Evolutionary conservation across 1,139 yeast species (phyloP), one percentile per base, ranked within the genome.

Genomic region (Casaregolazyma suthepensis): DNA sequence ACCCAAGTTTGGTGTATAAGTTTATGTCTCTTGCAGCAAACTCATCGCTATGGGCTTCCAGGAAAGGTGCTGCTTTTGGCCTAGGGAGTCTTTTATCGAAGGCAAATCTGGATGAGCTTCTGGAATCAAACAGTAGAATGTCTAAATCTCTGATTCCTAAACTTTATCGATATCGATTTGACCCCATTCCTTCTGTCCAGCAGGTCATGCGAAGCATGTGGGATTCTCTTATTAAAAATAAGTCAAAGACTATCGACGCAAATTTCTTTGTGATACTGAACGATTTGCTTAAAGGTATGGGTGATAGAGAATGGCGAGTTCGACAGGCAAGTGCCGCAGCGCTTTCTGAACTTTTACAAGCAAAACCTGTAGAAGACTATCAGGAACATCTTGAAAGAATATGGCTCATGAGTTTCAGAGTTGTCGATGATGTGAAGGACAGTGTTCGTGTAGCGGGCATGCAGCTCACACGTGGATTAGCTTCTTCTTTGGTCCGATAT

Each of bases 1-100:
- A 93, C 68, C 96, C 98, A 19, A 81, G 95, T 63, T 77, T 93
- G 61, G 96, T 93, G 5, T 93, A 93, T 69, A 88, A 90, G 64
- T 93, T 93, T 65, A 89, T 93, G 96, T 83, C 96, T 0, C 72
- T 93, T 54, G 96, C 98, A 0, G 86, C 88, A 57, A 85, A 85
- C 52, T 87, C 96, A 0, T 83, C 95, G 0, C 72, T 91, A 40
- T 93, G 99, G 98, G 82, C 95, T 0, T 87, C 97, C 0, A 77
- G 96, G 65, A 87, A 87, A 60, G 98, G 98, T 52, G 83, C 91
- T 65, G 98, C 98, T 0, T 91, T 88, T 72, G 97, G 98, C 0
- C 75, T 93, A 40, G 94, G 96, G 13, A 83, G 90, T 0, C 85
- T 93, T 52, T 72, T 93, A 65, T 85, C 96, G 1, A 88, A 87